Percentiles rank a stretch among this genome's conserved stretches.
These are phyloP conservation scores for Kodamaea sp. DNA, from an alignment of 1,139 yeast species.

Conservation along the genomic window DNA sequence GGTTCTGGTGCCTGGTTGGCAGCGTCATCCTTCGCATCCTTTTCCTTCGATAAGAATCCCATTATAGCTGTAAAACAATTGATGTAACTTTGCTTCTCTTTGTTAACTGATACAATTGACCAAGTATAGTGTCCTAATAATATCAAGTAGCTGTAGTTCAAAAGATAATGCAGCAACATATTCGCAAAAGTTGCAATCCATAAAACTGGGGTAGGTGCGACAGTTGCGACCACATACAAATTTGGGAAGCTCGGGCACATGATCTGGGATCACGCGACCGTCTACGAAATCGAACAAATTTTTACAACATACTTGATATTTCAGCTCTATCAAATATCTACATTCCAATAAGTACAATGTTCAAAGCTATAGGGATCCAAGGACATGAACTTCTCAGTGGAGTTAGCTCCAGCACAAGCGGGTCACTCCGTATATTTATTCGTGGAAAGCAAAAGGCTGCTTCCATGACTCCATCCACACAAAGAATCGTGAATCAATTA, in stretches of 20 bases:
- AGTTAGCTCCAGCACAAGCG: conserved; percentile 1
- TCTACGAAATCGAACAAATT: too few relatives aligned
- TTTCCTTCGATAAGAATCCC: conserved; percentile 3
- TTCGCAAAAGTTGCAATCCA: neutral
- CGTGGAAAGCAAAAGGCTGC: conserved; percentile 40
- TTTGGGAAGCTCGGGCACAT: neutral
- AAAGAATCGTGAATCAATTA: conserved; percentile 69
- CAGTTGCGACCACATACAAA: neutral
- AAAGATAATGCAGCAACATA: neutral
- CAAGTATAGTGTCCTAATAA: too few relatives aligned
- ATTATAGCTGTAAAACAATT: too few relatives aligned
- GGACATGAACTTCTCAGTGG: conserved; percentile 1
- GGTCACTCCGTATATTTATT: conserved; percentile 22
- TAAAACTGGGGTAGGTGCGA: neutral
- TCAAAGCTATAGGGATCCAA: conserved; percentile 4
- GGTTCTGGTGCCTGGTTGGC: neutral
- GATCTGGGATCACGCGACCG: neutral
- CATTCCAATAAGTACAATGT: too few relatives aligned
- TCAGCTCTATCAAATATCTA: too few relatives aligned
- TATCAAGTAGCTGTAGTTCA: too few relatives aligned
- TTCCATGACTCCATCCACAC: conserved; percentile 59
- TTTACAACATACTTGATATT: too few relatives aligned
- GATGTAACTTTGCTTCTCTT: too few relatives aligned
- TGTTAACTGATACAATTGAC: too few relatives aligned
- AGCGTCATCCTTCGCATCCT: conserved; percentile 1